phyloP scores from a whole-genome alignment of 305 asterid species.

The Coffea humblotiana region DNA sequence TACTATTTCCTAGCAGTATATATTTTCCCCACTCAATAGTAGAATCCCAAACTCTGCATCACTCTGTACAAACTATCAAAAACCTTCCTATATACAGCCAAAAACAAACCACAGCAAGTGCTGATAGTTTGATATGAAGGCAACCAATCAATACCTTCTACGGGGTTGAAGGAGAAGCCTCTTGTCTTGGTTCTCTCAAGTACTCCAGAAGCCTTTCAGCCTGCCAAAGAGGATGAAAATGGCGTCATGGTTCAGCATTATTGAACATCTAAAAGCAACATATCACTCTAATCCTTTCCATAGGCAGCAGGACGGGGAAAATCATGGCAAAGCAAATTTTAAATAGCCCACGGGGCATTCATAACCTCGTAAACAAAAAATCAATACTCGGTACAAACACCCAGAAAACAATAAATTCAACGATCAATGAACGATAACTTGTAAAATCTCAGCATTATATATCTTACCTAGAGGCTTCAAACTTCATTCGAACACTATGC shows the following conservation, averaged over 20 bases:
- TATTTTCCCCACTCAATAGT: constrained; percentile 10
- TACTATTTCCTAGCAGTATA: constrained; percentile 31
- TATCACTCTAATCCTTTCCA: background rate
- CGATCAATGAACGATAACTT: background rate
- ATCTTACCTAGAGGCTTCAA: background rate
- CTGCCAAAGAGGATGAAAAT: constrained; percentile 43
- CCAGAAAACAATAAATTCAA: background rate
- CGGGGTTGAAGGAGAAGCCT: constrained; percentile 74
- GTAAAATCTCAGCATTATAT: background rate
- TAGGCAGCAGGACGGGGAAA: background rate
- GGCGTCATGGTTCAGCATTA: constrained; percentile 11
- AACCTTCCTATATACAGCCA: constrained; percentile 14
- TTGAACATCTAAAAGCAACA: background rate
- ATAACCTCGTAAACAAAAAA: background rate
- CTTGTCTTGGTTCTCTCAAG: constrained; percentile 94
- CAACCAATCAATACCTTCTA: constrained; percentile 36
- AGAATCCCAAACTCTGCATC: constrained; percentile 38
- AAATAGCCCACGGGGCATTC: background rate
- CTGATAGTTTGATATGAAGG: background rate
- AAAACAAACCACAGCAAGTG: background rate
- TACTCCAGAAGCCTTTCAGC: constrained; percentile 87
- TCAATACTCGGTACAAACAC: background rate
- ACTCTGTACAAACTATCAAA: constrained; percentile 42
- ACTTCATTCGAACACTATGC: background rate
- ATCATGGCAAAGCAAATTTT: background rate